Evolutionary conservation across 2,329 filamentous ascomycete species (phyloP).

Genomic region (Verticillium klebahnii): DNA sequence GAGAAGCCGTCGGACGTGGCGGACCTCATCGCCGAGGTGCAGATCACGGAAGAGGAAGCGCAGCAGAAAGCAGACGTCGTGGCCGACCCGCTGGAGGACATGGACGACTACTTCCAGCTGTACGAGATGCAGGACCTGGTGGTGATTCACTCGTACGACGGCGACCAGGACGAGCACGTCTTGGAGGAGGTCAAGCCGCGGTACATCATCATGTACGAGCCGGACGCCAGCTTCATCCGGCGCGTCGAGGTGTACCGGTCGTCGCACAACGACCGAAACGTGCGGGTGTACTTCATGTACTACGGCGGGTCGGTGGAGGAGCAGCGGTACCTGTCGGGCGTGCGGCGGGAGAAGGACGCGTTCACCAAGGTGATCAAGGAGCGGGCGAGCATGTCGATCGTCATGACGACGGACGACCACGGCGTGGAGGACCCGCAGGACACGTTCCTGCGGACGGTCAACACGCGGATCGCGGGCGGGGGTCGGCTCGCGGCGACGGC

Average conservation of each 20-base stretch:
- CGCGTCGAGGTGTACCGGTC: constrained; percentile 94
- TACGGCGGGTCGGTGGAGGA: constrained; percentile 95
- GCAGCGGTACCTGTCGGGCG: constrained; percentile 82
- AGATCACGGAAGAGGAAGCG: constrained; percentile 73
- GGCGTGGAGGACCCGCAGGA: constrained; percentile 79
- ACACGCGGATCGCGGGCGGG: constrained; percentile 93
- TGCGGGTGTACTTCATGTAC: constrained; percentile 95
- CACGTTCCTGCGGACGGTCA: constrained; percentile 87
- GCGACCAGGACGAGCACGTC: constrained; percentile 94
- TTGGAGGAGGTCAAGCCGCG: constrained; percentile 89
- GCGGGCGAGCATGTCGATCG: constrained; percentile 86
- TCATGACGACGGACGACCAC: constrained; percentile 68
- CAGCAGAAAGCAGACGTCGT: constrained; percentile 72
- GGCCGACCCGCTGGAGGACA: constrained; percentile 75
- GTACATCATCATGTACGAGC: constrained; percentile 98
- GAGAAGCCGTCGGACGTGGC: constrained; percentile 81
- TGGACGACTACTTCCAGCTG: constrained; percentile 88
- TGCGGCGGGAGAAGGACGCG: constrained; percentile 92
- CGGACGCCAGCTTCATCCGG: constrained; percentile 89
- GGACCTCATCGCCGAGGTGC: constrained; percentile 75
- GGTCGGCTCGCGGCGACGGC: constrained; percentile 79
- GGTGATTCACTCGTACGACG: constrained; percentile 88
- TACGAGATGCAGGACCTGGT: constrained; percentile 89
- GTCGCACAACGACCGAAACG: constrained; percentile 83
- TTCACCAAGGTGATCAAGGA: constrained; percentile 95